Evolutionary conservation across 345 rosid species (phyloP), one percentile per base, ranked within the genome.

Genomic region (Garcia nutans): DNA sequence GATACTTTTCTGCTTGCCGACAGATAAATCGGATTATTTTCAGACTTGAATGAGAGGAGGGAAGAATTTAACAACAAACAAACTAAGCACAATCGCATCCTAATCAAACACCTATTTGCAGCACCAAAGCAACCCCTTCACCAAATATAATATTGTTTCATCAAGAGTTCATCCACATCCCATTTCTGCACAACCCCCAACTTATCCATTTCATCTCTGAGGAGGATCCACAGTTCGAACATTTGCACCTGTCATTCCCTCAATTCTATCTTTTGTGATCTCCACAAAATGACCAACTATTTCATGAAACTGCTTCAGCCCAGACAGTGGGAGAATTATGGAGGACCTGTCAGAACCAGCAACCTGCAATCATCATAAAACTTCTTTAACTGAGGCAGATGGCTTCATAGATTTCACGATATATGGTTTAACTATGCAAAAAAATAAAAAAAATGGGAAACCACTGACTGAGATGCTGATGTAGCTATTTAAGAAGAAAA

Each of bases 281-380:
- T 96, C 99, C 83, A 96, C 98, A 66, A 96, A 96, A 76, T 93
- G 93, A 65, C 99, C 99, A 78, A 93, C 87, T 20, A 88, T 91
- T 79, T 96, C 97, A 59, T 96, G 94, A 82, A 96, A 93, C 80
- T 93, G 99, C 85, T 86, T 96, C 77, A 96, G 83, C 75, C 99
- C 97, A 3, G 98, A 90, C 61, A 96, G 84, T 4, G 99, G 99
- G 50, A 96, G 92, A 79, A 96, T 93, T 86, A 96, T 93, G 68
- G 98, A 93, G 22, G 99, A 96, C 70, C 99, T 83, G 74, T 96
- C 98, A 17, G 96, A 85, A 74, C 98, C 99, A 2, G 97, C 99
- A 57, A 93, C 98, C 99, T 96, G 88, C 63, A 76, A 31, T 79
- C 73, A 68, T 71, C n/a, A 57, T 54, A 75, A 22, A 80, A 65